Evolutionary conservation across 225 moss, liverwort and hornwort genomes (phyloP), one percentile per base, ranked within the genome.

Genomic region (Thuidium tamariscinum): DNA sequence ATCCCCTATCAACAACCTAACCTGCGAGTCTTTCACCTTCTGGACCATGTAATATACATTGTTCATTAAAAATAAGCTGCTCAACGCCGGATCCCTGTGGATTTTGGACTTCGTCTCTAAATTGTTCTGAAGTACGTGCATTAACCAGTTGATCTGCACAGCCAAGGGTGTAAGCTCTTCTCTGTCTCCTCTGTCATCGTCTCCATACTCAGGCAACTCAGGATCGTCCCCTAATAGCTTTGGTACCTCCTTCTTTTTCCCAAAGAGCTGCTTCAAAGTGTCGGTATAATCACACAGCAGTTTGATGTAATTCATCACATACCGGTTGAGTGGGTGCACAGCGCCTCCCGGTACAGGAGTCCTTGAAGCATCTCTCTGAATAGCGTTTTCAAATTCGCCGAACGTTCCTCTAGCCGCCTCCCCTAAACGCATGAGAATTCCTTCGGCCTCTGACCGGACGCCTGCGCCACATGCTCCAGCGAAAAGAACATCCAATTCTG

Each of bases 281-380:
- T 98, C 98, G 32, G 94, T 95, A 68, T 98, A 98, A 80, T 95
- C 98, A 76, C 95, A 98, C 79, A 98, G 84, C 67, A 97, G 91
- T 78, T 94, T 94, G 89, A 98, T 97, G 88, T 98, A 98, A 90
- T 97, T 97, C 98, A 98, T 98, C 90, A 98, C 98, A 88, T 98
- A 98, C 44, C 94, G 93, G 77, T 96, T 98, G 72, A 98, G 94
- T 11, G 97, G 96, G 79, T 98, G 98, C 73, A 98, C 98, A 42
- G 96, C 97, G 49, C 98, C 98, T 72, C 96, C 97, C 12, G 93
- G 95, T 11, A 95, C 93, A 21, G 95, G 93, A 73, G 89, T 93
- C 81, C 87, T 94, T 7, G 95, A 93, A 30, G 93, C 93, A 49
- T 97, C 98, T 72, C 97, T 92, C 90, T 95, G 94, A 54, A 98